Base-by-base conservation (phyloP, 176 grass and related monocot species). In the Aegilops sharonensis region DNA sequence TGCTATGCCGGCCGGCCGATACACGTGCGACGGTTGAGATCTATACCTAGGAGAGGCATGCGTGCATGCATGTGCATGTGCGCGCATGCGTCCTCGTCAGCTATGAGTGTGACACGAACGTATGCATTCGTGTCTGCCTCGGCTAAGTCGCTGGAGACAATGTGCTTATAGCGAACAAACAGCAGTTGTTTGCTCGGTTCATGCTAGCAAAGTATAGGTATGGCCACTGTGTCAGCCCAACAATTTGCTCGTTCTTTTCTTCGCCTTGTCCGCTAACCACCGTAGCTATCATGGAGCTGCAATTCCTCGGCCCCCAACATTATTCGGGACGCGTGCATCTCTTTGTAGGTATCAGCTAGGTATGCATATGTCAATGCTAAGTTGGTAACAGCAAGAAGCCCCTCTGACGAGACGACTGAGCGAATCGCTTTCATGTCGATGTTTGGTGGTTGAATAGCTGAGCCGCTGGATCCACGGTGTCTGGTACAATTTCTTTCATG, bases 21-120 rank as follows among this genome's bases (percentile, higher is more conserved):
- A 77, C 78, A 85, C 78, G 77, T 89, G 83, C 21, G 35, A 23
- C 61, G 45, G 34, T 10, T 36, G 36, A 69, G 48, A 85, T 85
- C 36, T 52, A 77, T 39, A 42, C 9, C 40, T 43, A 43, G 70
- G n/a, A 52, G 42, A 2, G 27, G 47, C 47, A 50, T 40, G 39
- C 36, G 2, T 42, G 4, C 20, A 21, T 34, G 82, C 82, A 66
- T 50, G 48, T 15, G 48, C 48, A 17, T 52, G 68, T 60, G 77
- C 83, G 23, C 11, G 69, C 83, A 68, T 24, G 85, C 34, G 47
- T 45, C 68, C 6, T 78, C 50, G 50, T 78, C 80, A 83, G 37
- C 80, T 9, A 21, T 20, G 73, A 83, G 2, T 10, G 0, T 10
- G 39, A 10, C 39, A 42, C 9, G 39, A 3, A 42, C 39, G 39